A percentile compares a stretch with the other conserved stretches of the same genome.
phyloP scores from a whole-genome alignment of 257 asterid species.

The Ligustrum vulgare region DNA sequence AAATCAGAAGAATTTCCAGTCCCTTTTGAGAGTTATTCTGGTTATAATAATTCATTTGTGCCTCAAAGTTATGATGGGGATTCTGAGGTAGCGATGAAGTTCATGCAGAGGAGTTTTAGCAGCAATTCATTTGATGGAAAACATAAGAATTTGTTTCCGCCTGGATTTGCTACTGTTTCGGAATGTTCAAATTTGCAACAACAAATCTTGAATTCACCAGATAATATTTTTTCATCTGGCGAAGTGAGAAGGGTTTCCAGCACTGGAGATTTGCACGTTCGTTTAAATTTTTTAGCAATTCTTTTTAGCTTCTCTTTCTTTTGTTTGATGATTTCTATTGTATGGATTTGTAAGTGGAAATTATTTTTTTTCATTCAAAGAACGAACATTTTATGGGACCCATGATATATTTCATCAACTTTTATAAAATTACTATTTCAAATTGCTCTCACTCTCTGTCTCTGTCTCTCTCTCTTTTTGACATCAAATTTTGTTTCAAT shows the following conservation, averaged over 20 bases:
- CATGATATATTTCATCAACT: too few relatives aligned
- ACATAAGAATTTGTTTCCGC: slow-evolving; percentile 39
- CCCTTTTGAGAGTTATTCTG: slow-evolving; percentile 15
- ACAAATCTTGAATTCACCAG: slow-evolving; percentile 41
- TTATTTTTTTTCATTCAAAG: too few relatives aligned
- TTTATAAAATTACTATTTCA: too few relatives aligned
- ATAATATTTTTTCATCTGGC: slow-evolving; percentile 39
- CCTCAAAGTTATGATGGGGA: slow-evolving; percentile 36
- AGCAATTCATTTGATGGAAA: slow-evolving; percentile 31
- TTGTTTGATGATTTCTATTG: too few relatives aligned
- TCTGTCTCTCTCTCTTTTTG: too few relatives aligned
- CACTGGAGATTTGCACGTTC: slow-evolving; percentile 88
- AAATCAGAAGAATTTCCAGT: slow-evolving; percentile 58
- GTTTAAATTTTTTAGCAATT: too few relatives aligned
- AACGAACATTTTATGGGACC: too few relatives aligned
- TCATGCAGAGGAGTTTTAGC: slow-evolving; percentile 82
- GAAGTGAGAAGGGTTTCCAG: slow-evolving; percentile 83
- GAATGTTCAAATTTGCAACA: slow-evolving; percentile 42
- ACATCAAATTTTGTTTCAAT: too few relatives aligned
- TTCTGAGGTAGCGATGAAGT: slow-evolving; percentile 19
- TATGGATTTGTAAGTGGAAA: too few relatives aligned
- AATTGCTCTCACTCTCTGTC: too few relatives aligned
- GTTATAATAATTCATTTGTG: slow-evolving; percentile 22
- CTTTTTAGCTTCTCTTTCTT: background rate
- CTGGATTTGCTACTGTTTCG: slow-evolving; percentile 32